Conservation (phyloP, 1,284 basidiomycete species). For the Sanghuangporus baumii region DNA sequence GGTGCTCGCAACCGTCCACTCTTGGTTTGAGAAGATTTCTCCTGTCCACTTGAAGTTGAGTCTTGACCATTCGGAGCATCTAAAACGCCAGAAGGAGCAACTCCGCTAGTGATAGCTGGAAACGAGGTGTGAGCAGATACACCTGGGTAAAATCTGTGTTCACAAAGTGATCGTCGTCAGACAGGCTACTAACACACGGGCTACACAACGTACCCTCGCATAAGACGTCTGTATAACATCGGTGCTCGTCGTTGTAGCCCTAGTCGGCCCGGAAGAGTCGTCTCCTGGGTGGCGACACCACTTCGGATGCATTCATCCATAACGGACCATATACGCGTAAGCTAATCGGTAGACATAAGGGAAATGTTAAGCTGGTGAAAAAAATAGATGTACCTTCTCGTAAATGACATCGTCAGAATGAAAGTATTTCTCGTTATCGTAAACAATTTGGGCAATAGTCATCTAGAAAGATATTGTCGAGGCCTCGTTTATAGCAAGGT, state of each 20-base stretch:
- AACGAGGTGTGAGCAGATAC: slow-evolving; percentile 35
- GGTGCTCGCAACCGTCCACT: slow-evolving; percentile 2
- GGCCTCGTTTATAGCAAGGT: slow-evolving; percentile 8
- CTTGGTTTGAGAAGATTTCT: background rate
- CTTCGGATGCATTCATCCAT: slow-evolving; percentile 93
- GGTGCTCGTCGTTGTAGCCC: slow-evolving; percentile 76
- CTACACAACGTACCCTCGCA: slow-evolving; percentile 63
- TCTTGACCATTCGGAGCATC: slow-evolving; percentile 34
- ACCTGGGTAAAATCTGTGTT: slow-evolving; percentile 66
- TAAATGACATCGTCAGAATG: slow-evolving; percentile 74
- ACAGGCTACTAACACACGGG: background rate
- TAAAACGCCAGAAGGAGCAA: slow-evolving; percentile 27
- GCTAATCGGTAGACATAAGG: slow-evolving; percentile 31
- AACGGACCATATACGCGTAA: slow-evolving; percentile 80
- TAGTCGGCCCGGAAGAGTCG: slow-evolving; percentile 82
- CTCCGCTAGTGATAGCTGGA: slow-evolving; percentile 45
- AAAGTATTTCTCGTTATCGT: slow-evolving; percentile 87
- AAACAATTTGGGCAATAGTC: slow-evolving; percentile 92
- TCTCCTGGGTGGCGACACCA: slow-evolving; percentile 78
- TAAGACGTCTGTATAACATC: slow-evolving; percentile 80
- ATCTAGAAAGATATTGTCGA: slow-evolving; percentile 43
- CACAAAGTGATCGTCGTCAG: background rate
- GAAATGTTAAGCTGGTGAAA: background rate
- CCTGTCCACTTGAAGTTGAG: background rate
- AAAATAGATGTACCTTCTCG: slow-evolving; percentile 45